A percentile compares a stretch with the other conserved stretches of the same genome.
These are phyloP conservation scores for Brasilioporus rufonigricans DNA, from an alignment of 768 basidiomycete species.

Conservation along the genomic window DNA sequence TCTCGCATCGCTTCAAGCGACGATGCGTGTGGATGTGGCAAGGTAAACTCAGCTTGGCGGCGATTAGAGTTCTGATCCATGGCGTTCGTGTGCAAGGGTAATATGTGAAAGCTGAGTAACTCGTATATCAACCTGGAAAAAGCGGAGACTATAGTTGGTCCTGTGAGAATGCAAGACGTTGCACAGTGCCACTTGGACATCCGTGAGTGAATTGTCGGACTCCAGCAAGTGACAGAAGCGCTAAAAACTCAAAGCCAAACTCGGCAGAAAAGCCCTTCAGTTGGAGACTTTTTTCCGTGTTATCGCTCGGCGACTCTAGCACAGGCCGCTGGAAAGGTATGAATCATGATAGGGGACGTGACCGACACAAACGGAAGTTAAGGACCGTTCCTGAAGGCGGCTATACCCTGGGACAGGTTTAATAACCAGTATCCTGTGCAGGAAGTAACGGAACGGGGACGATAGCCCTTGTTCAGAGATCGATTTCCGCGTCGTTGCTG, in stretches of 20 bases:
- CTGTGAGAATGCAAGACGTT: no score
- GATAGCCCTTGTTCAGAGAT: neutral
- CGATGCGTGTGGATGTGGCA: no score
- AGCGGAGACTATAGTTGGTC: neutral
- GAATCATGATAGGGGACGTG: no score
- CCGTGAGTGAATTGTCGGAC: no score
- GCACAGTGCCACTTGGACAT: no score
- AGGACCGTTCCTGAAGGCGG: no score
- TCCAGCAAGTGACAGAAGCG: neutral
- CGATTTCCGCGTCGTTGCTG: neutral
- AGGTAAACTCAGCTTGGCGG: neutral
- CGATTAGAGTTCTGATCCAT: neutral
- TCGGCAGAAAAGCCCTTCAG: neutral
- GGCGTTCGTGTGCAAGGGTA: neutral
- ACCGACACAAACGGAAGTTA: neutral
- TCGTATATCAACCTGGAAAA: neutral
- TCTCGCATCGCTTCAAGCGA: conserved; percentile 7
- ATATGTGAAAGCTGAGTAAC: neutral
- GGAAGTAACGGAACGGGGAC: neutral
- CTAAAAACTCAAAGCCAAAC: no score
- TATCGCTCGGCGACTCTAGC: neutral
- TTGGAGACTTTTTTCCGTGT: no score
- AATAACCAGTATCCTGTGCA: neutral
- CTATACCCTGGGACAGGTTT: no score
- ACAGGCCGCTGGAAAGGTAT: neutral